Evolutionary conservation across 108 stramenopile species (phyloP).

Genomic region (Nannochloropsis oceanica): DNA sequence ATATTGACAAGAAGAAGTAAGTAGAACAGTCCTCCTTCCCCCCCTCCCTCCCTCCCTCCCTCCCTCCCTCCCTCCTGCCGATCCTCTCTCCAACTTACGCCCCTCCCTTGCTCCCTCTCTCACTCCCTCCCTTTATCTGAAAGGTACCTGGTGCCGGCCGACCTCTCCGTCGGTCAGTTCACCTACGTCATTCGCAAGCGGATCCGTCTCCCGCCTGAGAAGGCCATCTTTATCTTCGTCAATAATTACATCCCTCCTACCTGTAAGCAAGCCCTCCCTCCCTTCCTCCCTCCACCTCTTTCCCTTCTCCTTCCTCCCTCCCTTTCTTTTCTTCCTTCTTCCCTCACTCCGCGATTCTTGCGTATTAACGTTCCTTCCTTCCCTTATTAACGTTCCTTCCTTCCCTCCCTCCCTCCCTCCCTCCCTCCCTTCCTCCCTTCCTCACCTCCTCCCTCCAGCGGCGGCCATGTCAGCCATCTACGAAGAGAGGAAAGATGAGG

Average conservation of each 20-base stretch:
- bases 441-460: background rate
- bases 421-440: background rate
- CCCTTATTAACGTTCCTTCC: no score
- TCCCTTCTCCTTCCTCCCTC: background rate
- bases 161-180: slow-evolving; percentile 92
- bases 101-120: background rate
- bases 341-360: no score
- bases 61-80: background rate
- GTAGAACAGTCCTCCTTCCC: background rate
- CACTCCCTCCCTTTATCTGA: no score
- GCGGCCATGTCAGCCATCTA: background rate
- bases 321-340: background rate
- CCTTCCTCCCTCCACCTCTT: background rate
- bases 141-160: slow-evolving; percentile 86
- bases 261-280: no score
- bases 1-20: slow-evolving; percentile 93
- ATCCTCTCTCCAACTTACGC: background rate
- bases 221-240: slow-evolving; percentile 49
- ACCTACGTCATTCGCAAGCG: slow-evolving; percentile 97
- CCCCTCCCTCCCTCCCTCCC: background rate
- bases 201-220: slow-evolving; percentile 58
- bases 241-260: slow-evolving; percentile 68
- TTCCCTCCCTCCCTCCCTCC: background rate
- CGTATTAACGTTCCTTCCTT: no score
- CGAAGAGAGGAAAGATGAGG: slow-evolving; percentile 40